Base-by-base conservation (phyloP, 768 basidiomycete species). In the Favolaschia claudopus region DNA sequence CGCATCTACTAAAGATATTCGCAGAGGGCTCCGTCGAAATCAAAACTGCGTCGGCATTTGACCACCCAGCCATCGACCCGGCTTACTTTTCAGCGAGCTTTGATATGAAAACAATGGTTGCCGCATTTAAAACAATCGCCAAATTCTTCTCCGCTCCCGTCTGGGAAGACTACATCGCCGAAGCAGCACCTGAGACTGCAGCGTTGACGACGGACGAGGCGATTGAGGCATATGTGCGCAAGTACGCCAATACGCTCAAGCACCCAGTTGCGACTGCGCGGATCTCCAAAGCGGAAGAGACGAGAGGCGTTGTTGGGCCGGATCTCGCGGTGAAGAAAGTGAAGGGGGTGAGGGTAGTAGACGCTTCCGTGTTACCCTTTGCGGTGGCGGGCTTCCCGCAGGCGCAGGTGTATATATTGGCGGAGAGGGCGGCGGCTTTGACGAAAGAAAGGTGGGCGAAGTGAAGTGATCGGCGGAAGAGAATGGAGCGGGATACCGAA, bases 331-430 rank as follows among this genome's bases (percentile, higher is more conserved):
- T 65, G 32, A 61, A 61, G 40, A 55, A 55, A 1, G 42, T 36
- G 0, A n/a, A n/a, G 27, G 50, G 55, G 8, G 28, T 65, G 32
- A 24, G 63, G 15, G 33, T 65, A 9, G 59, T 65, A 4, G 63
- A 65, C 34, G 63, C 59, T 3, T 65, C 63, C 27, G 32, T 65
- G 5, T 27, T 65, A 25, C 49, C 49, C 5, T 51, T 51, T 22
- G 49, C 49, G 17, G 20, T 27, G 5, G 49, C 49, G 15, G 49
- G 49, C 7, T 51, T 51, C 36, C 49, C 49, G 37, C 49, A 51
- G 25, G 49, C 49, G 20, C 49, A 51, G 22, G 31, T 51, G 7
- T 51, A 51, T 24, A 51, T 51, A 17, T 7, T 51, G 19, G 49
- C 49, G 34, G 49, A 51, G 49, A 33, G 49, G 7, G 49, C 49